Conservation (phyloP, 345 rosid species). For the Toxicodendron radicans region DNA sequence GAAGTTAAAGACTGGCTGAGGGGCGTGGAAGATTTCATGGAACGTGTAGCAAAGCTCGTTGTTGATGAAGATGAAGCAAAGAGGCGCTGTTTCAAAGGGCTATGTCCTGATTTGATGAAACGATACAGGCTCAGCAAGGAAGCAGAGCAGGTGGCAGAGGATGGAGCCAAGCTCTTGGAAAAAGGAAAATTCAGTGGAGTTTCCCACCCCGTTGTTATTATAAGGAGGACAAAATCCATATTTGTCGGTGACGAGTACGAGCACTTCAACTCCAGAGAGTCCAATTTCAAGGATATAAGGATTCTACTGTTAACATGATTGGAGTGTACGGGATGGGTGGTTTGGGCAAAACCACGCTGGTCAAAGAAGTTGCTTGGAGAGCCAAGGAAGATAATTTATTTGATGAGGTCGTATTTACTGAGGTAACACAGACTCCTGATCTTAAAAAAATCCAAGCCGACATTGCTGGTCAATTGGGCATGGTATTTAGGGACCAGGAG, state of each 20-base stretch:
- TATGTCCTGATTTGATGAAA: not conserved
- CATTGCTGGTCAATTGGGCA: no score
- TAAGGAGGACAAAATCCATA: not conserved
- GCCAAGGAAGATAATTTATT: not conserved
- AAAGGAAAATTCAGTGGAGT: not conserved
- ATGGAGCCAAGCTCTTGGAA: not conserved
- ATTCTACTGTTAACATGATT: constrained; percentile 5
- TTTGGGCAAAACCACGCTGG: constrained; percentile 22
- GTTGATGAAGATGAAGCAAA: not conserved
- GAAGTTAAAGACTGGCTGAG: not conserved
- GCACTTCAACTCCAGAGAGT: not conserved
- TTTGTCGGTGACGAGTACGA: not conserved
- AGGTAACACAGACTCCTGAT: no score
- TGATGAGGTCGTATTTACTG: no score
- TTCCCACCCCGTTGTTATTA: not conserved
- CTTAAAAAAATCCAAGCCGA: no score
- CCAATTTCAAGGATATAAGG: not conserved
- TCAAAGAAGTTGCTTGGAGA: constrained; percentile 5
- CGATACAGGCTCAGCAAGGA: not conserved
- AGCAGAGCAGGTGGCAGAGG: not conserved
- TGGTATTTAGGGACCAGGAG: no score
- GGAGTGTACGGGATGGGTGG: constrained; percentile 10
- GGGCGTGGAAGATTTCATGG: not conserved
- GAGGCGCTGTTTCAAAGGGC: constrained; percentile 7
- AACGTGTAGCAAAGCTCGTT: not conserved